phyloP scores from a whole-genome alignment of 495 filamentous ascomycete species.

The Tuber indicum region DNA sequence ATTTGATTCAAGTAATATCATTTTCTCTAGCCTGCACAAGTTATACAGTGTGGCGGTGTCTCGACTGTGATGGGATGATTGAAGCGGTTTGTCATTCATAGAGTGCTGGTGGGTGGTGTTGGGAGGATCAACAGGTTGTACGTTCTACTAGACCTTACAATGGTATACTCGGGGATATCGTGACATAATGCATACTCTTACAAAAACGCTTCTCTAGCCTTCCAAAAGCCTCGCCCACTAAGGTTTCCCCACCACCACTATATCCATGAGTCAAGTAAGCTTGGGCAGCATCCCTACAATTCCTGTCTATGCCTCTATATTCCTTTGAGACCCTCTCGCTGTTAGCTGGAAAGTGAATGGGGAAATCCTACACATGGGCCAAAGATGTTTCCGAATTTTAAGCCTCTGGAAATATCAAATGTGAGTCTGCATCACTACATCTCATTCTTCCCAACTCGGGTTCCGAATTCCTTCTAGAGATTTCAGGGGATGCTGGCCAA shows the following conservation, averaged over 20 bases:
- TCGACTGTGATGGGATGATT: neutral
- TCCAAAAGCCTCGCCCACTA: neutral
- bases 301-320: neutral
- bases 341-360: no score
- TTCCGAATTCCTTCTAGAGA: no score
- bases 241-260: neutral
- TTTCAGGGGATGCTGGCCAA: no score
- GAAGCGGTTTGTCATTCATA: neutral
- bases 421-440: no score
- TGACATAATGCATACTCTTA: neutral
- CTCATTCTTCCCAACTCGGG: no score
- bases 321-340: no score
- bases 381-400: no score
- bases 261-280: neutral
- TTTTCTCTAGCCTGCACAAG: neutral
- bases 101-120: neutral
- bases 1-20: neutral
- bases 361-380: no score
- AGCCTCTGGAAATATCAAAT: no score
- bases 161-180: neutral
- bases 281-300: neutral
- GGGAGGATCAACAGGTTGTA: neutral
- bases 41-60: neutral
- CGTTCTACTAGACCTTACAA: neutral
- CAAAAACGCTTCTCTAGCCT: neutral